Evolutionary conservation across 2,329 filamentous ascomycete species (phyloP).

Genomic region (Didymella keratinophila): DNA sequence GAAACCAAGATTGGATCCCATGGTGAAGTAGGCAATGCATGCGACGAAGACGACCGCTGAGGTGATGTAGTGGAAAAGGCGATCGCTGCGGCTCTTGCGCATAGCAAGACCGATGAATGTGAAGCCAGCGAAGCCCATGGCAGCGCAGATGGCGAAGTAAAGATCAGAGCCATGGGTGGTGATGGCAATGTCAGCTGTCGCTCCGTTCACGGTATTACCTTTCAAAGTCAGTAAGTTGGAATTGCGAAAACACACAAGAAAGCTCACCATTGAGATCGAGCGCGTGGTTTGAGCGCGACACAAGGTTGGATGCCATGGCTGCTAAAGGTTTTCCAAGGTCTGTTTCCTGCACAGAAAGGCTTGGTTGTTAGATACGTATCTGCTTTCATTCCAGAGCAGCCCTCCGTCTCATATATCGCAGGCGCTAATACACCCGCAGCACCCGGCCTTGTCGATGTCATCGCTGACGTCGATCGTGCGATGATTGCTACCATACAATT

Average conservation of each 20-base stretch:
- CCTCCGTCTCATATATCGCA: conserved; percentile 4
- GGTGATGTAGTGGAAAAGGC: conserved; percentile 71
- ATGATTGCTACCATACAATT: not conserved
- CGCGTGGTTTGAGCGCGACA: conserved; percentile 30
- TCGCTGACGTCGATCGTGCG: conserved; percentile 14
- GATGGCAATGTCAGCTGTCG: conserved; percentile 63
- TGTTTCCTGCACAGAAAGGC: conserved; percentile 2
- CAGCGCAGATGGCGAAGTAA: conserved; percentile 68
- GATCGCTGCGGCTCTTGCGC: conserved; percentile 63
- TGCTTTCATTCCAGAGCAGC: conserved; percentile 1
- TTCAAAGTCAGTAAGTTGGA: not conserved
- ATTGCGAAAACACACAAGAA: not conserved
- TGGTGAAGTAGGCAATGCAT: conserved; percentile 70
- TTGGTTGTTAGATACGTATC: not conserved
- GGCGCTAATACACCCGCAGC: not conserved
- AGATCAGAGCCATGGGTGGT: conserved; percentile 67
- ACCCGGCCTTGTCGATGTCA: conserved; percentile 4
- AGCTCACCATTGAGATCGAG: conserved; percentile 33
- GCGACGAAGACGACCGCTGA: conserved; percentile 66
- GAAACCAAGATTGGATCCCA: conserved; percentile 72
- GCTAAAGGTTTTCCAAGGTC: conserved; percentile 1
- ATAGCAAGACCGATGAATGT: conserved; percentile 61
- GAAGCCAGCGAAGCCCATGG: conserved; percentile 65
- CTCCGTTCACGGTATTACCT: conserved; percentile 57
- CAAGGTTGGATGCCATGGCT: conserved; percentile 12